Conservation (phyloP, 1,139 yeast species). For the Ogataea hybrid region DNA sequence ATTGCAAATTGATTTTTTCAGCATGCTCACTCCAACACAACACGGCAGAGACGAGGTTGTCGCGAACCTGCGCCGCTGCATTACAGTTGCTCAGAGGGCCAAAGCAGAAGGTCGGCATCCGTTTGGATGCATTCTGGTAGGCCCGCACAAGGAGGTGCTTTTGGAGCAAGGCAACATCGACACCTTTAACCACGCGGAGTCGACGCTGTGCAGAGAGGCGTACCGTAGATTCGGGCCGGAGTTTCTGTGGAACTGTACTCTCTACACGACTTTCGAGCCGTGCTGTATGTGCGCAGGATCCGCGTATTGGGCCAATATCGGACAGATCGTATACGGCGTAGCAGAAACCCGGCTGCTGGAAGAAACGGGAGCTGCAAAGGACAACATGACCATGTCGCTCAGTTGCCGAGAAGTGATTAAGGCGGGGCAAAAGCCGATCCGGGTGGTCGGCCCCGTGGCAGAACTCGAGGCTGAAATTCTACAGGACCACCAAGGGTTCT, state of each 20-base stretch:
- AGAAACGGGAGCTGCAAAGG: slow-evolving; percentile 25
- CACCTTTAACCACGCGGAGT: slow-evolving; percentile 30
- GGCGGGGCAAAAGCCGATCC: slow-evolving; percentile 27
- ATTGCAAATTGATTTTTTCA: not conserved
- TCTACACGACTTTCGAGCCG: slow-evolving; percentile 31
- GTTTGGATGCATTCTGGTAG: slow-evolving; percentile 28
- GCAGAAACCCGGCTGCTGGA: slow-evolving; percentile 20
- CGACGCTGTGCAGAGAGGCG: slow-evolving; percentile 25
- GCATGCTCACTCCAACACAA: not conserved
- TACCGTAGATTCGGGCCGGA: slow-evolving; percentile 22
- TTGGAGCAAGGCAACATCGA: slow-evolving; percentile 28
- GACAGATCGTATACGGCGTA: slow-evolving; percentile 27
- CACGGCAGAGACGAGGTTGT: slow-evolving; percentile 8
- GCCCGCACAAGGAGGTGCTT: slow-evolving; percentile 24
- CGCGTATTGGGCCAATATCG: slow-evolving; percentile 30
- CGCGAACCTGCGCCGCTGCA: slow-evolving; percentile 14
- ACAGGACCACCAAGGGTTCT: slow-evolving; percentile 25
- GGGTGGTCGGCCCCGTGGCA: slow-evolving; percentile 26
- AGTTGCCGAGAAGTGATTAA: slow-evolving; percentile 21
- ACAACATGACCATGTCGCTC: slow-evolving; percentile 28
- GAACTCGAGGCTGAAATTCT: slow-evolving; percentile 23
- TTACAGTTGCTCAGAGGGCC: slow-evolving; percentile 21
- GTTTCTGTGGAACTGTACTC: slow-evolving; percentile 28
- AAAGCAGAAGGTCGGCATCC: slow-evolving; percentile 28
- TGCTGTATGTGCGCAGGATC: slow-evolving; percentile 32